Percentiles rank a stretch among this genome's conserved stretches.
Evolutionary conservation across 2,329 filamentous ascomycete genomes (phyloP).

Genomic region (Pyricularia sp.): DNA sequence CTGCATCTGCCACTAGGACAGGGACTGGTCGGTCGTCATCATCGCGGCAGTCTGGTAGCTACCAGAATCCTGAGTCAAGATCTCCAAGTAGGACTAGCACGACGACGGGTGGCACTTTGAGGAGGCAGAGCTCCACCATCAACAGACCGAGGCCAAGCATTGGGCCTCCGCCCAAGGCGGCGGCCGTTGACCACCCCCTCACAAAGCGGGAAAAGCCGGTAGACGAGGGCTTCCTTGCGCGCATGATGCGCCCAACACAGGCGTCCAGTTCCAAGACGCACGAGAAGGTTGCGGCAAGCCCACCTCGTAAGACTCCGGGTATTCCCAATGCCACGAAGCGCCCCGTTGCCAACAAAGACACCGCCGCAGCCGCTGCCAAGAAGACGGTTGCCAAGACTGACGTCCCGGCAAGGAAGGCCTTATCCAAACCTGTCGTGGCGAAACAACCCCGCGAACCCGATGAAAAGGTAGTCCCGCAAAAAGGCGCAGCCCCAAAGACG

Average conservation of each 20-base stretch:
- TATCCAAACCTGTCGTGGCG: conserved; percentile 4
- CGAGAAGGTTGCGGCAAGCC: conserved; percentile 45
- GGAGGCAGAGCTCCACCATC: conserved; percentile 34
- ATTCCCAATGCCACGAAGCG: conserved; percentile 3
- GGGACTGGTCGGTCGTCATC: conserved; percentile 28
- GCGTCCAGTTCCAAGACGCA: conserved; percentile 57
- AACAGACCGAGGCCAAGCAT: conserved; percentile 40
- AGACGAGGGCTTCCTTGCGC: conserved; percentile 65
- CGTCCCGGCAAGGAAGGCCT: conserved; percentile 9
- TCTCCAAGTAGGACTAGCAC: conserved; percentile 36
- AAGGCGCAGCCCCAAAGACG: conserved; percentile 22
- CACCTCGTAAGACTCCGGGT: conserved; percentile 30
- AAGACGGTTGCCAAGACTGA: conserved; percentile 8
- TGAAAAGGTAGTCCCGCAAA: background rate
- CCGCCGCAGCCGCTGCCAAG: conserved; percentile 12
- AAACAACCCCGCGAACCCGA: conserved; percentile 5
- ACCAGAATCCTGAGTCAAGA: conserved; percentile 25
- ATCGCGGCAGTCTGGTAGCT: conserved; percentile 27
- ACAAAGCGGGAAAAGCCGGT: conserved; percentile 44
- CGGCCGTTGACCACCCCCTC: conserved; percentile 35
- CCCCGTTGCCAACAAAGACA: conserved; percentile 1
- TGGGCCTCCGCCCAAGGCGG: conserved; percentile 50
- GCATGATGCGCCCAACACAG: conserved; percentile 73
- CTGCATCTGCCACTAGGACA: conserved; percentile 57
- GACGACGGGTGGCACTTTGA: conserved; percentile 22